Percentiles rank a stretch among this genome's conserved stretches.
phyloP scores from a whole-genome alignment of 306 rosid genomes.

The Dalbergia cochinchinensis region DNA sequence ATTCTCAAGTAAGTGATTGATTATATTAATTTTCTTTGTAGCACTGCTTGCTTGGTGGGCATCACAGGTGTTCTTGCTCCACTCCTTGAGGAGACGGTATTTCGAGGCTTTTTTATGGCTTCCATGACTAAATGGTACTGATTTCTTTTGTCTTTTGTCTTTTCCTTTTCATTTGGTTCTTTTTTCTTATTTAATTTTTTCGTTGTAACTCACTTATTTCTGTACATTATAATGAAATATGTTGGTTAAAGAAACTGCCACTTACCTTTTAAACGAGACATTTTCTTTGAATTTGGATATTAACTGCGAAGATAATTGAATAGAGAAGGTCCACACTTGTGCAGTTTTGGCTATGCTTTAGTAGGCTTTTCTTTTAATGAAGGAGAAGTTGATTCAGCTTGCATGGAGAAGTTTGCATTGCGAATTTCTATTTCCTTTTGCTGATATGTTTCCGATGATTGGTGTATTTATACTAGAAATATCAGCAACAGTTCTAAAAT shows the following conservation, averaged over 20 bases:
- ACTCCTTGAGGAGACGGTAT: constrained; percentile 91
- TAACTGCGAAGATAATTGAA: constrained; percentile 25
- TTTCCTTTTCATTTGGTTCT: constrained; percentile 23
- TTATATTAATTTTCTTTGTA: constrained; percentile 54
- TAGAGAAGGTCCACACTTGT: constrained; percentile 3
- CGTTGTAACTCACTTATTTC: background rate
- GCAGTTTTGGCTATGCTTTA: constrained; percentile 15
- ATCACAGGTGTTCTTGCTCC: constrained; percentile 95
- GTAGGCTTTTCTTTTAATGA: constrained; percentile 5
- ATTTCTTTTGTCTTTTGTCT: background rate
- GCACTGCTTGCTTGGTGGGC: constrained; percentile 93
- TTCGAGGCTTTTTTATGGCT: constrained; percentile 89
- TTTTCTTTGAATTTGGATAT: constrained; percentile 8
- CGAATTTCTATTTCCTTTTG: constrained; percentile 19
- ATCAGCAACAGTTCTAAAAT: background rate
- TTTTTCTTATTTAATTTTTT: background rate
- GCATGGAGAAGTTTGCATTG: constrained; percentile 20
- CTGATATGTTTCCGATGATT: constrained; percentile 14
- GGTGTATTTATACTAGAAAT: background rate
- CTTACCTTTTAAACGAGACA: constrained; percentile 3
- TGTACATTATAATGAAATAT: constrained; percentile 20
- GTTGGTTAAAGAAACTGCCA: constrained; percentile 4
- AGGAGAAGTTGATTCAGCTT: constrained; percentile 28
- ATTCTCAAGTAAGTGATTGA: constrained; percentile 30
- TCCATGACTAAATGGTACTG: constrained; percentile 92